Base-by-base conservation (phyloP, 2,329 filamentous ascomycete genomes). In the Scorias spongiosa region DNA sequence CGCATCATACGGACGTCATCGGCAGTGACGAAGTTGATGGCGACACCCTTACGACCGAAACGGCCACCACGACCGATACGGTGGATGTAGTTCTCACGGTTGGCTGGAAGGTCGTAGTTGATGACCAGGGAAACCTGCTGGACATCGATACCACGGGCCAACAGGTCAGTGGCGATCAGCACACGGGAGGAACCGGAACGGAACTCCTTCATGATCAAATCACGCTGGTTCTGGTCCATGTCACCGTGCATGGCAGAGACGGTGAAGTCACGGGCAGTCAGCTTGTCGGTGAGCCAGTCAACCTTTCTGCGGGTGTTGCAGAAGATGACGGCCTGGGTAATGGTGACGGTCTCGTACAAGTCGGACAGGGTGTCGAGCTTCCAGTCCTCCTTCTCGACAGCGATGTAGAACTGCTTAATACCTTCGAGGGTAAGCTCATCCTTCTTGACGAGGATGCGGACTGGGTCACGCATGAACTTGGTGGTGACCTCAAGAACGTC, bases 121-220 rank as follows among this genome's bases (percentile, higher is more conserved):
- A 98, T 98, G 73, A 98, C 91, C 65, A 98, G 76, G 48, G 89
- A 95, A 50, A 98, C 91, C 74, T 98, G 91, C 76, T 98, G 91
- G 62, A 98, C 91, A 70, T 98, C 91, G 70, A 98, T 98, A 81
- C 91, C 91, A 83, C 91, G 89, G 65, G 91, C 91, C 66, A 95
- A 76, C 52, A 98, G 78, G 65, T 98, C 91, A 54, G 91, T 98
- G 68, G 91, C 87, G 63, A 98, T 98, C 63, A 98, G 76, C 57
- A 98, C 91, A 82, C 91, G 88, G 54, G 88, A 95, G 66, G 88
- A 95, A 56, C 91, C 91, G 56, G 88, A 94, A 62, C 91, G 87
- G 84, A 98, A 98, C 75, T 98, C 91, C 80, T 98, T 94, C 91
- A 98, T 98, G 70, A 98, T 98, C 64, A 93, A 76, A 69, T 96